These are phyloP conservation scores for Cryptococcus deneoformans DNA, from an alignment of 1,284 basidiomycete species.

Conservation along the genomic window DNA sequence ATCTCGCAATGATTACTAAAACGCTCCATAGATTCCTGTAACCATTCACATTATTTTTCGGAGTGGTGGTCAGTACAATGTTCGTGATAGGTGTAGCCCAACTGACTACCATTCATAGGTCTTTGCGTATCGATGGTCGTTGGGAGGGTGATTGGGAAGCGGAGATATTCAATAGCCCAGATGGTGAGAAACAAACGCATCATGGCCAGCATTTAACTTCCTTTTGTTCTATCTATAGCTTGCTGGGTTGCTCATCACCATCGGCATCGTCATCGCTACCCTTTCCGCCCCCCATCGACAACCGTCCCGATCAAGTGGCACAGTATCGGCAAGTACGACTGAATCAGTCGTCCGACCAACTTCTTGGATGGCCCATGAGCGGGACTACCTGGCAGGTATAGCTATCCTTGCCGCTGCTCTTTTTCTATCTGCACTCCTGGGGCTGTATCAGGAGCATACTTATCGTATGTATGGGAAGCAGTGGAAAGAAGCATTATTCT, in stretches of 20 bases:
- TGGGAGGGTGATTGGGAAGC: slow-evolving; percentile 41
- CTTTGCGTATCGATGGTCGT: slow-evolving; percentile 50
- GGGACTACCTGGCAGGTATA: slow-evolving; percentile 67
- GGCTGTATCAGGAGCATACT: slow-evolving; percentile 81
- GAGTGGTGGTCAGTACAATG: slow-evolving; percentile 75
- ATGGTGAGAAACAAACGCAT: slow-evolving; percentile 45
- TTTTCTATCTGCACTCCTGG: slow-evolving; percentile 75
- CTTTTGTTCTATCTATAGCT: slow-evolving; percentile 15
- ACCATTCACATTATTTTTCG: slow-evolving; percentile 92
- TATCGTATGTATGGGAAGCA: slow-evolving; percentile 65
- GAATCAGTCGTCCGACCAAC: neutral
- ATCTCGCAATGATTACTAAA: too few species aligned
- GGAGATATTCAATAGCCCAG: slow-evolving; percentile 68
- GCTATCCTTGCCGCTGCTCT: slow-evolving; percentile 71
- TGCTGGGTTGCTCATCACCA: slow-evolving; percentile 74
- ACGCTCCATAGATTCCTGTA: slow-evolving; percentile 66
- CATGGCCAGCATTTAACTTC: neutral
- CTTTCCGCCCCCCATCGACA: slow-evolving; percentile 60
- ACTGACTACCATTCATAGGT: slow-evolving; percentile 27
- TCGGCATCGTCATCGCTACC: slow-evolving; percentile 79
- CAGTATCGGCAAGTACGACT: neutral
- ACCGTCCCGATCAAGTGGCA: slow-evolving; percentile 1
- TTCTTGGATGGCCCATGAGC: slow-evolving; percentile 14
- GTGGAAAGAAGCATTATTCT: slow-evolving; percentile 93
- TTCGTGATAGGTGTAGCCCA: neutral